Percentiles rank a stretch among this genome's conserved stretches.
Evolutionary conservation across 305 asterid genomes (phyloP).

Genomic region (Nicotiana rustica): DNA sequence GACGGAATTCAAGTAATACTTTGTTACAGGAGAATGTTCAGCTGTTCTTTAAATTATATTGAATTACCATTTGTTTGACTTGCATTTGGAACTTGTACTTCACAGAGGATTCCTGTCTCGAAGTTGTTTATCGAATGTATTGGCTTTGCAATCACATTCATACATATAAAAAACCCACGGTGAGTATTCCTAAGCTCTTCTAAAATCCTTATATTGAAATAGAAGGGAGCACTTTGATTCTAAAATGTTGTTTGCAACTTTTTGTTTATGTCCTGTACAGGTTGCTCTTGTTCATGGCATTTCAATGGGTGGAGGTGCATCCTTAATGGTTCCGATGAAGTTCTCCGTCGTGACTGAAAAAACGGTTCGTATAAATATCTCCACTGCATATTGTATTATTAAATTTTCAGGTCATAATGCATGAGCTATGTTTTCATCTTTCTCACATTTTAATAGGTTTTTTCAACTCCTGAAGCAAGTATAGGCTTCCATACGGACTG

Average conservation of each 20-base stretch:
- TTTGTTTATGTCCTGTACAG: conserved; percentile 42
- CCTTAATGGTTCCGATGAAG: conserved; percentile 85
- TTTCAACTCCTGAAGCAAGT: conserved; percentile 93
- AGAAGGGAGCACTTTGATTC: neutral
- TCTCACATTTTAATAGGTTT: conserved; percentile 55
- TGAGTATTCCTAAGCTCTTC: conserved; percentile 24
- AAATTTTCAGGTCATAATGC: neutral
- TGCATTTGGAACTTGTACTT: conserved; percentile 28
- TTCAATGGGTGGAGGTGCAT: conserved; percentile 96
- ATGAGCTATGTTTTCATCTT: neutral
- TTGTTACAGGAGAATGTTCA: neutral
- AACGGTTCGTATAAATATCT: conserved; percentile 58
- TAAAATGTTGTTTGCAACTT: neutral
- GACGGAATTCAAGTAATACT: conserved; percentile 67
- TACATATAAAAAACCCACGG: conserved; percentile 78
- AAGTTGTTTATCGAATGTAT: conserved; percentile 88
- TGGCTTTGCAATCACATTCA: conserved; percentile 98
- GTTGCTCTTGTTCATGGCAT: conserved; percentile 91
- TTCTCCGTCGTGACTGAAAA: conserved; percentile 90
- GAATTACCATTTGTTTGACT: conserved; percentile 32
- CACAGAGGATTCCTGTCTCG: conserved; percentile 77
- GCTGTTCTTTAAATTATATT: conserved; percentile 25
- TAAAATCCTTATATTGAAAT: conserved; percentile 14
- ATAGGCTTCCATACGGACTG: conserved; percentile 94
- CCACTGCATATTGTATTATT: neutral